phyloP scores from a whole-genome alignment of 371 early-diverging fungal genomes.

The Syncephalis plumigaleata region DNA sequence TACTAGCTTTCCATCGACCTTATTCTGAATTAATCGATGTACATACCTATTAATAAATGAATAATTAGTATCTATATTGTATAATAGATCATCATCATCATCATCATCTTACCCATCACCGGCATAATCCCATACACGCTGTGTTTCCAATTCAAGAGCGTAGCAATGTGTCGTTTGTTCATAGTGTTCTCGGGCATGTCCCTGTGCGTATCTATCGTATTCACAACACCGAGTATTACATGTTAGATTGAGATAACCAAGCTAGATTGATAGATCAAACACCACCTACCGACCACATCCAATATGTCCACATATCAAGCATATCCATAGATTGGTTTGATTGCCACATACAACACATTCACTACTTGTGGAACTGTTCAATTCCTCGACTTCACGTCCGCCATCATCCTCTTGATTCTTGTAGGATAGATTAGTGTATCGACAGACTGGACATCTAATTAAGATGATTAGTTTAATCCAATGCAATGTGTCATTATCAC shows the following conservation, averaged over 20 bases:
- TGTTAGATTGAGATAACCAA: too few species aligned
- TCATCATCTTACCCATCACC: conserved; percentile 55
- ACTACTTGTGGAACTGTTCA: conserved; percentile 14
- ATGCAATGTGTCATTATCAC: too few species aligned
- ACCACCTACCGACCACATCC: conserved; percentile 57
- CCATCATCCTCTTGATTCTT: neutral
- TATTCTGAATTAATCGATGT: conserved; percentile 80
- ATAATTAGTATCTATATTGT: neutral
- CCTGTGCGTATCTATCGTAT: conserved; percentile 38
- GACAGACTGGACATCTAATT: conserved; percentile 74
- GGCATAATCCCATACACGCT: conserved; percentile 93
- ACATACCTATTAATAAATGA: conserved; percentile 35
- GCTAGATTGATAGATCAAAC: too few species aligned
- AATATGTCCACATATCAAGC: conserved; percentile 81
- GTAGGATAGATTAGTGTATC: conserved; percentile 28
- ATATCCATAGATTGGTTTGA: conserved; percentile 76
- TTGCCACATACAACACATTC: conserved; percentile 59
- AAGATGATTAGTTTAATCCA: neutral
- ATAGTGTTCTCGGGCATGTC: conserved; percentile 80
- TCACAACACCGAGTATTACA: conserved; percentile 20
- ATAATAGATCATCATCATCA: too few species aligned
- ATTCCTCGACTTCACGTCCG: conserved; percentile 2
- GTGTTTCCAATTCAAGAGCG: conserved; percentile 82
- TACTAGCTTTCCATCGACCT: conserved; percentile 76
- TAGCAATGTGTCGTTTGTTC: conserved; percentile 60